Base-by-base conservation (phyloP, 805 yeast genomes). In the Blastobotrys chiropterorum region DNA sequence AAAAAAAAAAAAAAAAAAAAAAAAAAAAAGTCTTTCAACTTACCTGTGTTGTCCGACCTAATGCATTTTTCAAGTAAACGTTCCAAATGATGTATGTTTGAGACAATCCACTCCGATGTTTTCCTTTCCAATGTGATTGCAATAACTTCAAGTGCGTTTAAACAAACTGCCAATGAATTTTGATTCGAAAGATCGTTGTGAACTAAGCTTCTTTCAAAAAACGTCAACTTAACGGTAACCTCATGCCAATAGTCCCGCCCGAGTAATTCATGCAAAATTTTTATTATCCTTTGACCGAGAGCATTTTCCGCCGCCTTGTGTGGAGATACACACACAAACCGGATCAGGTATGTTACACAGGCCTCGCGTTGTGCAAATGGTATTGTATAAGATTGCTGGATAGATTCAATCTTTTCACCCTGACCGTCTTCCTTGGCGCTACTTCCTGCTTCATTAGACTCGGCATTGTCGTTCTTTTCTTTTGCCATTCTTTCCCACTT, bases 141-240 rank as follows among this genome's bases (percentile, higher is more conserved):
- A 44, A 94, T 74, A 0, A 94, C 97, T 65, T 89, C 96, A 47
- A 95, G 70, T 0, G 99, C 96, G 68, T 94, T 95, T 61, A 90
- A 72, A 59, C 96, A 86, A 59, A 86, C 85, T 1, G 90, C 88
- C 20, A 89, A 66, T 41, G 86, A 76, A 19, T 63, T 63, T 2
- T 66, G 60, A 54, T 83, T 83, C 38, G 81, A 77, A 13, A 89
- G 78, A 57, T 92, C 97, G 51, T 87, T 82, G 30, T 87, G 82
- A 16, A 86, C 80, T 50, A 94, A 70, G 61, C 90, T 87, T 56
- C 94, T 82, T 59, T 94, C 99, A 63, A 94, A 94, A 67, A 87
- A 90, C 0, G 84, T 79, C 34, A 94, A 73, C 60, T 88, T 88
- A 16, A 94, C 90, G n/a, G 83, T 78, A 4, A 89, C 95, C 58